Percentiles rank a stretch among this genome's conserved stretches.
Conservation (phyloP, 352 stramenopile species). For the Halophytophthora batemanensis region DNA sequence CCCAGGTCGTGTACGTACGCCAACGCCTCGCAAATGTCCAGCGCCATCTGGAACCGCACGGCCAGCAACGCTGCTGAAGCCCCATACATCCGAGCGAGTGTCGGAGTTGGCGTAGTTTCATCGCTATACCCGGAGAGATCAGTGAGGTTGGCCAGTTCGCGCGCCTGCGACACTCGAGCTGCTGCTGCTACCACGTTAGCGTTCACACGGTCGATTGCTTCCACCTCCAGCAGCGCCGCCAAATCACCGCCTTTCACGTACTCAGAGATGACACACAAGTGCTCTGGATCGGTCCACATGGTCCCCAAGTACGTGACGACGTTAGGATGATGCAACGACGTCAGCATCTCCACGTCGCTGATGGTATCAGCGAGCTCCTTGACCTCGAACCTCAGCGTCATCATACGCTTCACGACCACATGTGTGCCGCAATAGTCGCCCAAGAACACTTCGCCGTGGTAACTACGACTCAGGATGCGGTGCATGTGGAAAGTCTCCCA, state of each 20-base stretch:
- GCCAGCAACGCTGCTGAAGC: slow-evolving; percentile 27
- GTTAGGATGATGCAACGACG: slow-evolving; percentile 52
- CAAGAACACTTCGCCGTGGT: slow-evolving; percentile 59
- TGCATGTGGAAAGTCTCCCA: slow-evolving; percentile 66
- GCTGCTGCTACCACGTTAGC: slow-evolving; percentile 6
- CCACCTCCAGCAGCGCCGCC: slow-evolving; percentile 44
- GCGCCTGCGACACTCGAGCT: slow-evolving; percentile 4
- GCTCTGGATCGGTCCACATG: slow-evolving; percentile 60
- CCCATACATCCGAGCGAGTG: slow-evolving; percentile 12
- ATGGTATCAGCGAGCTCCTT: slow-evolving; percentile 62
- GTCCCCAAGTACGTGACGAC: slow-evolving; percentile 70
- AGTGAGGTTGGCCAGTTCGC: slow-evolving; percentile 3
- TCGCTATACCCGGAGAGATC: slow-evolving; percentile 9
- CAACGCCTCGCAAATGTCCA: slow-evolving; percentile 53
- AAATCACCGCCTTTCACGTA: slow-evolving; percentile 62
- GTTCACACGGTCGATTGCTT: slow-evolving; percentile 33
- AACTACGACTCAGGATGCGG: slow-evolving; percentile 58
- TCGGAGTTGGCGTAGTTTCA: slow-evolving; percentile 8
- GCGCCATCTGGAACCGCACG: slow-evolving; percentile 54
- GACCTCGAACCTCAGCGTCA: slow-evolving; percentile 58
- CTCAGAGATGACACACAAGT: slow-evolving; percentile 71
- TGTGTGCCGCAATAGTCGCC: slow-evolving; percentile 51
- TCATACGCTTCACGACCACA: slow-evolving; percentile 70
- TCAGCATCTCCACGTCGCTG: slow-evolving; percentile 66
- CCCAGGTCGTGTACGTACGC: slow-evolving; percentile 49